Base-by-base conservation (phyloP, 2,329 filamentous ascomycete genomes). In the Colletotrichum lindemuthianum region DNA sequence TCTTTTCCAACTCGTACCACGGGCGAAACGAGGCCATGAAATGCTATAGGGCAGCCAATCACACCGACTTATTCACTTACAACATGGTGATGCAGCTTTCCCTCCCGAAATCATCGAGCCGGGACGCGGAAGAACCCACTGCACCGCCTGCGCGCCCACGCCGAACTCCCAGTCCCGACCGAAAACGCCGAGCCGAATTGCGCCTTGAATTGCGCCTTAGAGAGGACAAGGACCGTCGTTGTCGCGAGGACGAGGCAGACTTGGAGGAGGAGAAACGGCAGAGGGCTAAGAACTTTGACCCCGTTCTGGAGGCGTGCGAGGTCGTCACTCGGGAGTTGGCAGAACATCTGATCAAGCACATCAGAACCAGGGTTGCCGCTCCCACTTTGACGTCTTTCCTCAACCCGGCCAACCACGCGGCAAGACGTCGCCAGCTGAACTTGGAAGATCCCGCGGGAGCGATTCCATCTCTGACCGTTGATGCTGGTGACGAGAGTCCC, bases 261-360 rank as follows among this genome's bases (percentile, higher is more conserved):
- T 74, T 95, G 8, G 93, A 97, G 73, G 91, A 96, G 69, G 95
- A 98, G 76, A 97, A 96, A 80, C 90, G 88, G 72, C 90, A 95
- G 70, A 85, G 95, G 56, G 94, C 94, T 15, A 90, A 91, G 72
- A 91, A 96, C 74, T 87, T 97, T 68, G 95, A 99, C 76, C 95
- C 96, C n/a, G 92, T 95, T 5, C 80, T 84, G 52, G 95, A 96
- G 73, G 95, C 96, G 39, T 83, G 93, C 43, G 89, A 94, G 66
- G 86, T 92, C 48, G 86, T 97, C 57, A 87, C 90, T 55, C 87
- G 88, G 57, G 94, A 98, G 75, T 82, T 99, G 73, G 89, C 88
- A 64, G 92, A 96, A 73, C 96, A 96, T 75, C 81, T 99, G 40
- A 88, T 98, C 67, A 88, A 91, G 69, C 93, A 97, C 74, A 92